Evolutionary conservation across 345 rosid genomes (phyloP).

Genomic region (Schrenkiella parvula): DNA sequence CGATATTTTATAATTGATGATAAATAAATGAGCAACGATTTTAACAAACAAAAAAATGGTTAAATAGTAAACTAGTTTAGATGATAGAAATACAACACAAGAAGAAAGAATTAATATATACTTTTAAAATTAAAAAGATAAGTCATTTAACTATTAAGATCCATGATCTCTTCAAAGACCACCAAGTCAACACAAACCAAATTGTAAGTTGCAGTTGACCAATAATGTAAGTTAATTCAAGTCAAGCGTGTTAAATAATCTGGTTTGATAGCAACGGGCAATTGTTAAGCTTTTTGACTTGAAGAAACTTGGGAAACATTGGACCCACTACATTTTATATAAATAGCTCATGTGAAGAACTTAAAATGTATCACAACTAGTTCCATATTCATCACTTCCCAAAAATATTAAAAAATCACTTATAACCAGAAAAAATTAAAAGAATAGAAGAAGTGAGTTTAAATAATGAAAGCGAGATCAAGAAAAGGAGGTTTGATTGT

Average conservation of each 20-base stretch:
- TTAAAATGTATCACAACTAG: neutral
- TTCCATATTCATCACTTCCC: neutral
- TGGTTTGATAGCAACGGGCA: neutral
- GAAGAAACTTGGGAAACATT: neutral
- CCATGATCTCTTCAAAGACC: neutral
- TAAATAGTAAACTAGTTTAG: neutral
- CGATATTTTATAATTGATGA: too few species aligned
- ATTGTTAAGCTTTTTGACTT: neutral
- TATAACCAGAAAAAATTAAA: neutral
- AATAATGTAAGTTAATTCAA: neutral
- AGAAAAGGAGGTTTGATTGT: conserved; percentile 12
- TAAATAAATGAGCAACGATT: neutral
- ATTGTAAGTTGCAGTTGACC: conserved; percentile 6
- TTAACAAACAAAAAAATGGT: neutral
- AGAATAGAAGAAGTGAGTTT: neutral
- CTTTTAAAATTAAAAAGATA: neutral
- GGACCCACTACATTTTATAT: conserved; percentile 6
- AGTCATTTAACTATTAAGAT: neutral
- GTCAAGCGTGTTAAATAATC: conserved; percentile 11
- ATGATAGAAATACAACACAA: neutral
- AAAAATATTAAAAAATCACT: neutral
- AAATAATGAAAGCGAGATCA: conserved; percentile 16
- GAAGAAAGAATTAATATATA: neutral
- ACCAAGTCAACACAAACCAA: conserved; percentile 27
- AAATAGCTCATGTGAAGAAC: neutral